A percentile compares a stretch with the other conserved stretches of the same genome.
Evolutionary conservation across 139 green algal genomes (phyloP).

Genomic region (Desmodesmus armatus): DNA sequence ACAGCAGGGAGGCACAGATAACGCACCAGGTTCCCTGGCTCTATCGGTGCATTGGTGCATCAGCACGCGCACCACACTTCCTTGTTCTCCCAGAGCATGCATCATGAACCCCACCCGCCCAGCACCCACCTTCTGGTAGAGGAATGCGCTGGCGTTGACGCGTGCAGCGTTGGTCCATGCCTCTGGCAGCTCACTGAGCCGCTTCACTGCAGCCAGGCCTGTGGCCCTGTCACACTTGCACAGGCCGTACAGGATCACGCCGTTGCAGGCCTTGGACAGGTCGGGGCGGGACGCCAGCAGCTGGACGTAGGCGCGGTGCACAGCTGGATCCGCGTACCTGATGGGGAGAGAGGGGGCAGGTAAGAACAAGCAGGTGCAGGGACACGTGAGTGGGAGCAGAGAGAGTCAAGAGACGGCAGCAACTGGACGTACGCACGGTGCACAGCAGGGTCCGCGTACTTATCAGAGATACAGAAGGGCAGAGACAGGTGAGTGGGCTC

Average conservation of each 20-base stretch:
- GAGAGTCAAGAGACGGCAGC: neutral
- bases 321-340: constrained; percentile 41
- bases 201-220: constrained; percentile 42
- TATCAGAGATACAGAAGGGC: neutral
- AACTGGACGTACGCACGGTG: neutral
- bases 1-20: neutral
- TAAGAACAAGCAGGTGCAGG: no score
- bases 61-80: neutral
- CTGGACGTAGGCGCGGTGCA: constrained; percentile 39
- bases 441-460: neutral
- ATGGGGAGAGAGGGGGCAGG: neutral
- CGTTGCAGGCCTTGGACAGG: constrained; percentile 44
- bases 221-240: constrained; percentile 38
- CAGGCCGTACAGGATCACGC: constrained; percentile 50
- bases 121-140: constrained; percentile 46
- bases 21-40: neutral
- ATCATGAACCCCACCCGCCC: neutral
- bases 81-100: no score
- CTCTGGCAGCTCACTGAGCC: constrained; percentile 40
- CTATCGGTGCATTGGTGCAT: neutral
- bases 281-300: constrained; percentile 42
- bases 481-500: neutral
- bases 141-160: constrained; percentile 44
- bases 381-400: neutral
- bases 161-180: constrained; percentile 40